Evolutionary conservation across 176 grass and related monocot genomes (phyloP), one percentile per base, ranked within the genome.

Genomic region (Carex scoparia): DNA sequence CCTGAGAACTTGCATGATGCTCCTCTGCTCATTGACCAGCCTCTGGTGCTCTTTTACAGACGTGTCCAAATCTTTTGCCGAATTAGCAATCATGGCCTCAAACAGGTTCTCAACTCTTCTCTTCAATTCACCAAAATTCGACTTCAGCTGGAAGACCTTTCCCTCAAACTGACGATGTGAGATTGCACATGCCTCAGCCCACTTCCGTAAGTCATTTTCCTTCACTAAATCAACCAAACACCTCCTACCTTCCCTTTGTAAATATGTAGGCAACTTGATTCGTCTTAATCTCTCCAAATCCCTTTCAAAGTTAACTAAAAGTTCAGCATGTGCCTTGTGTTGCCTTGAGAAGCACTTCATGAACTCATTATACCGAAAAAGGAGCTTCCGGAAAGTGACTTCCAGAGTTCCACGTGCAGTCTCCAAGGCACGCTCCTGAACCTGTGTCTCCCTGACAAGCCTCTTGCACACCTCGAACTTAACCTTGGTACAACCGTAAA

Each of bases 1-100:
- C 95, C 95, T 98, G 81, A 98, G 76, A 88, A 92, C 83, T 56
- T 98, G 95, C 95, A 98, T 98, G 73, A 94, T 93, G 86, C 76
- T 95, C 81, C 94, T 98, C 88, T 98, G 93, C 48, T 95, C 91
- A 79, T 81, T 82, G 23, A 98, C 86, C 84, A 93, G 38, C 86
- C 82, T 92, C 42, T 93, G 91, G 33, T 92, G 89, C 42, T 93
- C 93, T 51, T 88, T 98, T 80, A 93, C 87, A 62, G 89, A 77
- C 4, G 40, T 15, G 54, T 99, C 96, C 86, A 99, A 85, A 89
- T 99, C 96, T 84, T 90, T 95, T 61, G 84, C 90, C 12, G 75
- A 81, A 88, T 80, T 91, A 8, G 91, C 93, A 67, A 74, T 92
- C 90, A 99, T 99, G 69, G 48, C 30, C 63, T 85, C 87, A 59